These are phyloP conservation scores for Candida lessepsii DNA, from an alignment of 805 yeast species.

Conservation along the genomic window DNA sequence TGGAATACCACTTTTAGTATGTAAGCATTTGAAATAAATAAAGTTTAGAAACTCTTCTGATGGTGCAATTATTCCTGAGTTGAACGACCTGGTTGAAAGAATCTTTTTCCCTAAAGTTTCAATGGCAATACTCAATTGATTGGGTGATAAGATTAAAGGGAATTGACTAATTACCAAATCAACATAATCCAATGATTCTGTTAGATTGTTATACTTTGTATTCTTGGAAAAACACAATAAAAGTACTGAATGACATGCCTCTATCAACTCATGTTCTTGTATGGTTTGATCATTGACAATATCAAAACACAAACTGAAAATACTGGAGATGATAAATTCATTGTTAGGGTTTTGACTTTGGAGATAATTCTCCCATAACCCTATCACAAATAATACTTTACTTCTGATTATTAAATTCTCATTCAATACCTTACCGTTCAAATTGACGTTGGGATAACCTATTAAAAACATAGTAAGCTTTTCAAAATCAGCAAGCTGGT, in stretches of 20 bases:
- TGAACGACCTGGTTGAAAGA: conserved; percentile 26
- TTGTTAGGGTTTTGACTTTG: conserved; percentile 23
- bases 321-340: conserved; percentile 21
- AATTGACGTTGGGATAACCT: conserved; percentile 32
- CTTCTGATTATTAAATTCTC: conserved; percentile 28
- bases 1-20: conserved; percentile 30
- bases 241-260: conserved; percentile 63
- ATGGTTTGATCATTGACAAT: conserved; percentile 28
- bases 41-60: conserved; percentile 40
- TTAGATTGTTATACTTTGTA: conserved; percentile 17
- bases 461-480: conserved; percentile 31
- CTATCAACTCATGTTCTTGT: conserved; percentile 39
- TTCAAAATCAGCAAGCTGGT: conserved; percentile 23
- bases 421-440: conserved; percentile 27
- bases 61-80: conserved; percentile 13
- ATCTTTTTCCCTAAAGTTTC: conserved; percentile 50
- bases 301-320: conserved; percentile 32
- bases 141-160: conserved; percentile 51
- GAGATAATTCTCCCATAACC: conserved; percentile 46
- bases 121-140: conserved; percentile 57
- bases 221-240: conserved; percentile 34
- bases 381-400: conserved; percentile 46
- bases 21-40: conserved; percentile 41
- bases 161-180: conserved; percentile 51
- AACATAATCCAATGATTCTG: conserved; percentile 38